phyloP scores from a whole-genome alignment of 441 rosid species.

The Erodium trifolium region DNA sequence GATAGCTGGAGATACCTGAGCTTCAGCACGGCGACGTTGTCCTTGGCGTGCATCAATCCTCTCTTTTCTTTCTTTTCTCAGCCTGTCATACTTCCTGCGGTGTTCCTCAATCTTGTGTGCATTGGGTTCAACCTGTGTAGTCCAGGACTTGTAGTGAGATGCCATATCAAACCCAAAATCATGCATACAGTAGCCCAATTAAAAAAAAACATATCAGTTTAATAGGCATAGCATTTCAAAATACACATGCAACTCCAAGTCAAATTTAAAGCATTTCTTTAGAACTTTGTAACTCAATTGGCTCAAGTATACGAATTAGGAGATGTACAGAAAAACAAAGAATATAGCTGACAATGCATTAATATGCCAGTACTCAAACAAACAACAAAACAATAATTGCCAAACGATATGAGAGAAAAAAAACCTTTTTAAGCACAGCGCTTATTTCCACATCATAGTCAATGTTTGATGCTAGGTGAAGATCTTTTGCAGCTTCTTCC shows the following conservation, averaged over 20 bases:
- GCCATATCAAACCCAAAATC: not conserved
- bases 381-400: too few relatives aligned
- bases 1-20: conserved; percentile 44
- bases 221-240: not conserved
- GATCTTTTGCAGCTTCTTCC: conserved; percentile 90
- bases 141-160: conserved; percentile 8
- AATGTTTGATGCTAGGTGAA: conserved; percentile 71
- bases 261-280: too few relatives aligned
- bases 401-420: not conserved
- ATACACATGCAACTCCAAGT: not conserved
- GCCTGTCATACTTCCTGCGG: conserved; percentile 80
- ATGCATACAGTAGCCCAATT: not conserved
- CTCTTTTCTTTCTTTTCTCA: conserved; percentile 71
- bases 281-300: too few relatives aligned
- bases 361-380: too few relatives aligned
- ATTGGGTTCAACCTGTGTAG: conserved; percentile 85
- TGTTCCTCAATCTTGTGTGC: conserved; percentile 86
- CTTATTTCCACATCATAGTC: conserved; percentile 87
- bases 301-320: not conserved
- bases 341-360: too few relatives aligned
- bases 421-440: conserved; percentile 76
- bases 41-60: conserved; percentile 69
- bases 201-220: not conserved
- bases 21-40: conserved; percentile 74
- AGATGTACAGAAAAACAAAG: too few relatives aligned